Percentiles rank a stretch among this genome's conserved stretches.
Conservation (phyloP, 2,329 filamentous ascomycete species). For the Colletotrichum gigasporum region DNA sequence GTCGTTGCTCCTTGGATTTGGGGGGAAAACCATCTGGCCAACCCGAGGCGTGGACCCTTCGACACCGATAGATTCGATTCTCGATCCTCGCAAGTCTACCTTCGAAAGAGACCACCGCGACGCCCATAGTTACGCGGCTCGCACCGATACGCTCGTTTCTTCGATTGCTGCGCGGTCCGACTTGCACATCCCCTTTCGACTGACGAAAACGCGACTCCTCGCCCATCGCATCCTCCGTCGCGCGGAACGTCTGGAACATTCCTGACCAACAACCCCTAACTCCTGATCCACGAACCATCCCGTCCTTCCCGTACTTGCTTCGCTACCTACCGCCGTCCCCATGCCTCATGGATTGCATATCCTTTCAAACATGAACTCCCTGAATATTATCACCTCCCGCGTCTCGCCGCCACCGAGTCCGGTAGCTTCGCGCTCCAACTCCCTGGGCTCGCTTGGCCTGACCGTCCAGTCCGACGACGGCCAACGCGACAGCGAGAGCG, state of each 20-base stretch:
- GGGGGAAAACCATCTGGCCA: conserved; percentile 17
- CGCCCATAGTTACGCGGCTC: conserved; percentile 5
- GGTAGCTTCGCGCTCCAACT: conserved; percentile 68
- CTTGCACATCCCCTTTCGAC: not conserved
- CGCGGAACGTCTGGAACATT: conserved; percentile 32
- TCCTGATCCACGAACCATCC: not conserved
- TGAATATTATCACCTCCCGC: conserved; percentile 91
- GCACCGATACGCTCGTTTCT: conserved; percentile 16
- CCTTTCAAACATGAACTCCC: conserved; percentile 86
- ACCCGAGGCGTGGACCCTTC: not conserved
- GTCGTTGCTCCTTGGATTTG: conserved; percentile 18
- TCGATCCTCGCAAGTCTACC: not conserved
- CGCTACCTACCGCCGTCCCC: conserved; percentile 10
- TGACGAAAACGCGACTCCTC: conserved; percentile 17
- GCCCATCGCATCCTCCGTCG: conserved; percentile 14
- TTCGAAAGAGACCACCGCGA: not conserved
- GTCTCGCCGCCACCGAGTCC: conserved; percentile 72
- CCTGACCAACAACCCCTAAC: conserved; percentile 28
- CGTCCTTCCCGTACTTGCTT: not conserved
- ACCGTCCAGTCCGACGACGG: conserved; percentile 55
- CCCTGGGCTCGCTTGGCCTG: conserved; percentile 62
- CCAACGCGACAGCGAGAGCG: conserved; percentile 40
- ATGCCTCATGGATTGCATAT: conserved; percentile 63
- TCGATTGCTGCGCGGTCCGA: conserved; percentile 3
- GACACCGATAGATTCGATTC: not conserved